Percentiles rank a stretch among this genome's conserved stretches.
Evolutionary conservation across 2,329 filamentous ascomycete species (phyloP).

Genomic region (Ramularia endophylla): DNA sequence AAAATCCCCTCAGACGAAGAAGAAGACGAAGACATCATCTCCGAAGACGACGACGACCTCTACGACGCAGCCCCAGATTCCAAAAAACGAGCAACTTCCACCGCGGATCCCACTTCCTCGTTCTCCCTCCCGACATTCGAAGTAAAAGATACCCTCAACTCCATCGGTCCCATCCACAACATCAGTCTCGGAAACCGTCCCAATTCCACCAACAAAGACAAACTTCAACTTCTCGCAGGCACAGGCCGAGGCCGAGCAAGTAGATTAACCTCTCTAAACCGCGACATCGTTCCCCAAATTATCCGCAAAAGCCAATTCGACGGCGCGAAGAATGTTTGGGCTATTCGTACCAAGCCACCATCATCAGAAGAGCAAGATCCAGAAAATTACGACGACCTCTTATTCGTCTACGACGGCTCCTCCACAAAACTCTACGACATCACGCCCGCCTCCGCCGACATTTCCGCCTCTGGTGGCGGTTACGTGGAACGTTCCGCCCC

Average conservation of each 20-base stretch:
- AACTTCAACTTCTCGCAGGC: constrained; percentile 49
- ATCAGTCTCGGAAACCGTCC: constrained; percentile 58
- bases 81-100: constrained; percentile 33
- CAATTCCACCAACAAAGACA: constrained; percentile 33
- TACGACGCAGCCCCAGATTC: constrained; percentile 53
- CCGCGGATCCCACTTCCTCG: constrained; percentile 39
- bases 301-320: constrained; percentile 66
- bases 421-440: constrained; percentile 25
- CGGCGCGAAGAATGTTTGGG: constrained; percentile 73
- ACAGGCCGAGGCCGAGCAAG: constrained; percentile 62
- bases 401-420: constrained; percentile 28
- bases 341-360: constrained; percentile 45
- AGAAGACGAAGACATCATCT: constrained; percentile 54
- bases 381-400: constrained; percentile 18
- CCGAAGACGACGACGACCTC: constrained; percentile 56
- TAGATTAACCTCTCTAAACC: constrained; percentile 69
- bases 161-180: constrained; percentile 72
- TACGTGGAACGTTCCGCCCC: constrained; percentile 60
- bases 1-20: constrained; percentile 39
- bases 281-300: constrained; percentile 67
- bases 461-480: constrained; percentile 1
- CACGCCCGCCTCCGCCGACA: constrained; percentile 4
- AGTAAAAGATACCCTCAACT: constrained; percentile 69
- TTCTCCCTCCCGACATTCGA: constrained; percentile 60
- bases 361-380: neutral